Base-by-base conservation (phyloP, 1,284 basidiomycete species). In the Cutaneotrichosporon mucoides region DNA sequence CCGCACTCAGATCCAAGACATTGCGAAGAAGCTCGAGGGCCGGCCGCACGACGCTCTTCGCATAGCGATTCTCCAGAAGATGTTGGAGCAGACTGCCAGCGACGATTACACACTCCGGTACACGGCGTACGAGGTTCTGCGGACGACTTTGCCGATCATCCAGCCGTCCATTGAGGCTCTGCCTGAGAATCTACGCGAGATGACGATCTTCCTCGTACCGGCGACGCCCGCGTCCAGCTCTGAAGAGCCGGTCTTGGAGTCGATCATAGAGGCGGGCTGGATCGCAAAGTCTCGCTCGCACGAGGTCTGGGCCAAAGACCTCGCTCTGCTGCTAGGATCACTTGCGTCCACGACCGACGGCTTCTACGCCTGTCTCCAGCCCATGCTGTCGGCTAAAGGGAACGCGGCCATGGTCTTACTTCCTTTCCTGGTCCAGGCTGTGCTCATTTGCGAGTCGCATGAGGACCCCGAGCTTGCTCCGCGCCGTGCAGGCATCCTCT, bases 391-490 rank as follows among this genome's bases (percentile, higher is more conserved):
- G 41, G 75, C 79, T 1, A 83, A 88, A 60, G 66, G 80, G 0
- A 66, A 71, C 1, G 87, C 93, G 58, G 86, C 90, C 0, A 82
- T 85, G 60, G 77, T 85, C 47, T 77, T 65, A 13, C 79, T 94
- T 4, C 91, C 92, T 0, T 75, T 88, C 24, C 80, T 97, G 24
- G 84, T 94, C 2, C 87, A 91, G 67, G 83, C 84, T 2, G 64
- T 88, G 2, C 81, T 96, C 9, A 81, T 72, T 3, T 66, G 66
- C 11, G 72, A 66, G 7, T 49, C 58, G n/a, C 9, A 59, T n/a
- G 50, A 52, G 3, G 59, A 58, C 52, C 2, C 15, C 0, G 48
- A 58, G 15, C 58, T 49, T 15, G 58, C 56, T 2, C 34, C 7
- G 9, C 33, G 44, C 0, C 56, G 60, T 1, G 57, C 55, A 3